A percentile compares a stretch with the other conserved stretches of the same genome.
Evolutionary conservation across 495 filamentous ascomycete genomes (phyloP).

Genomic region (Podospora sp.): DNA sequence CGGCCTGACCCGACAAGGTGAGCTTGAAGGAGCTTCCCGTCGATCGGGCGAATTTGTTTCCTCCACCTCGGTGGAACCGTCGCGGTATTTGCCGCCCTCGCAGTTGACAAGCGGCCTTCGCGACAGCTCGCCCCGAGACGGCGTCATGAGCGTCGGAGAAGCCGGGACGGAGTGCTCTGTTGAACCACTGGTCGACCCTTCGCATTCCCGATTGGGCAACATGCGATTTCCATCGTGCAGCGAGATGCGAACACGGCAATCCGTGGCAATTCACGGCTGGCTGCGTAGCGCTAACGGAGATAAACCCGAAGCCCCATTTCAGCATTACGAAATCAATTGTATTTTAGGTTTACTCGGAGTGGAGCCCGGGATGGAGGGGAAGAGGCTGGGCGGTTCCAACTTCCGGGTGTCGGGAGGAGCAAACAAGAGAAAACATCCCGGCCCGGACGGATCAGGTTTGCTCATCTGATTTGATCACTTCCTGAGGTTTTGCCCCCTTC

Average conservation of each 20-base stretch:
- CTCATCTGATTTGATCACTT: neutral
- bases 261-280: neutral
- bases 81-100: neutral
- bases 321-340: neutral
- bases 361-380: neutral
- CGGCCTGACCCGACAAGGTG: neutral
- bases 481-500: neutral
- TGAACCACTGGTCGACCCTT: neutral
- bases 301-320: neutral
- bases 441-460: neutral
- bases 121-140: neutral
- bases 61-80: neutral
- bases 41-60: neutral
- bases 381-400: neutral
- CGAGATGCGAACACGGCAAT: no score
- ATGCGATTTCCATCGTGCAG: neutral
- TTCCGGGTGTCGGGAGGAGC: conserved; percentile 3
- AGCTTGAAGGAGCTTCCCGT: neutral
- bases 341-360: neutral
- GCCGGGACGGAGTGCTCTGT: neutral
- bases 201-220: neutral
- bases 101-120: neutral
- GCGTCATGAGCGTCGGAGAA: neutral
- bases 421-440: neutral
- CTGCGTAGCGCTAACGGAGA: neutral